Evolutionary conservation across 192 early-diverging fungal genomes (phyloP).

Genomic region (Backusella tarrabulga): DNA sequence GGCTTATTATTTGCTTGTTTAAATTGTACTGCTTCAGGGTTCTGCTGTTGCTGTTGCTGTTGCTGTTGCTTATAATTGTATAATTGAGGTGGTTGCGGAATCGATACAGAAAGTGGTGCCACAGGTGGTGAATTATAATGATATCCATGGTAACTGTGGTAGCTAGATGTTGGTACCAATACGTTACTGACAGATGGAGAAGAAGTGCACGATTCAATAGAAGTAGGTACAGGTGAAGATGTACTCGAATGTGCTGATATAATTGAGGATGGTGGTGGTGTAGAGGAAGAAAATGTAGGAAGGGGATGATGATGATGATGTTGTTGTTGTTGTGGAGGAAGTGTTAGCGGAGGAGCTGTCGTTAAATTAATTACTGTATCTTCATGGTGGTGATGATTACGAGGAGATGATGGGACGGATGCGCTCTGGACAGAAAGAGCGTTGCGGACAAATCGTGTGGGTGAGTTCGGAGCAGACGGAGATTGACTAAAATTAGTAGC

Average conservation of each 20-base stretch:
- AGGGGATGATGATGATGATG: background rate
- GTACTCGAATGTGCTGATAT: background rate
- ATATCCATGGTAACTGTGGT: background rate
- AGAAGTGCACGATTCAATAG: background rate
- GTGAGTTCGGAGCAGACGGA: constrained; percentile 23
- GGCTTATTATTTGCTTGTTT: background rate
- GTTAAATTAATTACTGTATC: background rate
- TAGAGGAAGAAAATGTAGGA: background rate
- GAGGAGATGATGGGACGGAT: constrained; percentile 17
- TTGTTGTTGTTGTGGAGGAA: background rate
- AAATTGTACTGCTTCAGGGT: background rate
- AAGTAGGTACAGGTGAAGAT: background rate
- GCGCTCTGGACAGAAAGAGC: background rate
- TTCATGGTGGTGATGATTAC: background rate
- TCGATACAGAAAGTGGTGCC: background rate
- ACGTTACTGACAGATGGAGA: background rate
- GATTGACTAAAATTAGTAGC: background rate
- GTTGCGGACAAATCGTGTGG: background rate
- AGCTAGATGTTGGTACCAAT: background rate
- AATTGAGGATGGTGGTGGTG: background rate
- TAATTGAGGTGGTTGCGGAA: constrained; percentile 16
- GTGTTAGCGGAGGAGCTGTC: background rate
- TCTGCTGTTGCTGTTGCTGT: no score
- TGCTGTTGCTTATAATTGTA: background rate
- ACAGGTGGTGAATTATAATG: background rate